Percentiles rank a stretch among this genome's conserved stretches.
These are phyloP conservation scores for Scheffersomyces quercinus DNA, from an alignment of 1,139 yeast species.

Conservation along the genomic window DNA sequence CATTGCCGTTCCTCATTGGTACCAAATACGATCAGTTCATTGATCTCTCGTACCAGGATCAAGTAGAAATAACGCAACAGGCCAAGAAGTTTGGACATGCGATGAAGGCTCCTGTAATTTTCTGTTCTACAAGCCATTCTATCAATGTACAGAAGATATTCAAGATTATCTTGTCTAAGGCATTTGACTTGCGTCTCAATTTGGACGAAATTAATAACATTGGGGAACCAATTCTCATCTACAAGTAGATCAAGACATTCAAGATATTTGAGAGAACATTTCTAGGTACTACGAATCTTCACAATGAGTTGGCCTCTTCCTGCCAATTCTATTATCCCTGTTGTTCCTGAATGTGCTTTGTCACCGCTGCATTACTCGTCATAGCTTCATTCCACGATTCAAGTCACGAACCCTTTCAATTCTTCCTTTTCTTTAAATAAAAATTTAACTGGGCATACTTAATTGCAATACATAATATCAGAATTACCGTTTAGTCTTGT, in stretches of 20 bases:
- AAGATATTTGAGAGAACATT: too few relatives aligned
- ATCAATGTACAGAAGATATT: conserved; percentile 94
- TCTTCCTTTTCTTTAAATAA: too few relatives aligned
- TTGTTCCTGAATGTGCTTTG: too few relatives aligned
- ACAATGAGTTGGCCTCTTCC: too few relatives aligned
- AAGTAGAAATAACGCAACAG: conserved; percentile 79
- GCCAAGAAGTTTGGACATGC: conserved; percentile 88
- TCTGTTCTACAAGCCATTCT: conserved; percentile 91
- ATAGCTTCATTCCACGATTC: too few relatives aligned
- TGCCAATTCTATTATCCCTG: too few relatives aligned
- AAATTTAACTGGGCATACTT: too few relatives aligned
- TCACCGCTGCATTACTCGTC: too few relatives aligned
- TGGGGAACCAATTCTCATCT: conserved; percentile 88
- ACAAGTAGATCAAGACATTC: conserved; percentile 32
- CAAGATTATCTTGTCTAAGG: conserved; percentile 87
- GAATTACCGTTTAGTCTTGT: too few relatives aligned
- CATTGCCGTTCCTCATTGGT: conserved; percentile 90
- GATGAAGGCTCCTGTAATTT: conserved; percentile 87
- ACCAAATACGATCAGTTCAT: conserved; percentile 91
- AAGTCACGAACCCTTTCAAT: too few relatives aligned
- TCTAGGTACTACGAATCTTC: too few relatives aligned
- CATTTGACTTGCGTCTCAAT: conserved; percentile 82
- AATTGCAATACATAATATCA: too few relatives aligned
- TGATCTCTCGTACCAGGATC: conserved; percentile 78
- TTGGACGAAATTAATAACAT: conserved; percentile 80